Base-by-base conservation (phyloP, 345 rosid genomes). In the Clarkia xantiana region DNA sequence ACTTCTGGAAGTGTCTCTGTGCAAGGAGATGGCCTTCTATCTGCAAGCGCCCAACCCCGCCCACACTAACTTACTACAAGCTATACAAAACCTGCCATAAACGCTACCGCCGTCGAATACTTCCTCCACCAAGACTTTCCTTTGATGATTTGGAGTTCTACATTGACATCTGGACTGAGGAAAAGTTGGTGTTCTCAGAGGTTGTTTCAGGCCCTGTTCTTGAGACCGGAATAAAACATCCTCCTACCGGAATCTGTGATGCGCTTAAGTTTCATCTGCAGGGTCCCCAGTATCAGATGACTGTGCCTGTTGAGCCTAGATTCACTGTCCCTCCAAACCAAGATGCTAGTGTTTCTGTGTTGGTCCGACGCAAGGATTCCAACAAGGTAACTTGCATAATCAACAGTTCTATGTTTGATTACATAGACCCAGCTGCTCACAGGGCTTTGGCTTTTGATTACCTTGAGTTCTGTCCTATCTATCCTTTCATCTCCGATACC, bases 11-110 rank as follows among this genome's bases (percentile, higher is more conserved):
- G 72, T 78, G 86, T 20, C 56, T 71, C 13, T 86, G 98, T 60
- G 79, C 82, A 14, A 81, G 72, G 74, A 75, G 71, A 71, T 91
- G 98, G 98, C 98, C 96, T 59, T 86, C 95, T 0, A 58, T 80
- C 65, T 81, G 93, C 77, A 86, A 80, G 71, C 77, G 75, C 13
- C 70, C 74, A 4, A 71, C 18, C 54, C 89, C 93, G 16, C 90
- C 79, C 11, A 68, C 84, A 3, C 61, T 51, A 12, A 77, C 89
- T 16, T 86, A 86, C 66, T 72, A 71, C 73, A 80, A 72, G 67
- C 69, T 91, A 15, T 86, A 73, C 53, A 81, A 75, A 45, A 76
- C 58, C 44, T 86, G 82, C 66, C 66, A 73, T 51, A 84, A 72
- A 45, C 82, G 71, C 34, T 75, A 67, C 49, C 51, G 49, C 10